A percentile compares a stretch with the other conserved stretches of the same genome.
Evolutionary conservation across 176 grass and related monocot genomes (phyloP).

Genomic region (Juncus effusus): DNA sequence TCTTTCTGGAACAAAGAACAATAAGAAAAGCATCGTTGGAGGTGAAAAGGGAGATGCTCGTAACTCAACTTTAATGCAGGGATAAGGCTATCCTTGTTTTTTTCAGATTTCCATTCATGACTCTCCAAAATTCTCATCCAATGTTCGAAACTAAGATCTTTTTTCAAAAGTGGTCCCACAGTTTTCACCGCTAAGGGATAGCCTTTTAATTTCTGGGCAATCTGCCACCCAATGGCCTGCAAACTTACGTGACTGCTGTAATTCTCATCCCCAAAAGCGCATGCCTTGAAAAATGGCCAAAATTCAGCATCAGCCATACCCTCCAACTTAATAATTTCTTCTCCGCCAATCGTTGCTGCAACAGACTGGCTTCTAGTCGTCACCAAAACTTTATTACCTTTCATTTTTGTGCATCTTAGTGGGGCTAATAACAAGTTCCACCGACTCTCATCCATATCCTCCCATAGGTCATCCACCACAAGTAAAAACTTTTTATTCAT

Average conservation of each 20-base stretch:
- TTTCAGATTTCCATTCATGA: slow-evolving; percentile 20
- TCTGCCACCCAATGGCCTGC: slow-evolving; percentile 16
- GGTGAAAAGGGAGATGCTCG: too few relatives aligned
- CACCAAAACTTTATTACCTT: slow-evolving; percentile 24
- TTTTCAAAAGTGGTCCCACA: slow-evolving; percentile 25
- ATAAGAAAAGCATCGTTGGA: too few relatives aligned
- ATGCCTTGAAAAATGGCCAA: slow-evolving; percentile 29
- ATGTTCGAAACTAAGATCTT: slow-evolving; percentile 10
- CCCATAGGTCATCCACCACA: slow-evolving; percentile 43
- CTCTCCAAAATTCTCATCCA: slow-evolving; percentile 31
- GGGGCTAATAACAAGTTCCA: slow-evolving; percentile 24
- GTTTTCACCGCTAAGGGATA: slow-evolving; percentile 36
- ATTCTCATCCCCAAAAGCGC: slow-evolving; percentile 29
- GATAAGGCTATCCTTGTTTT: slow-evolving; percentile 19
- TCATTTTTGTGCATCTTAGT: background rate
- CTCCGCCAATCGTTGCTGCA: slow-evolving; percentile 8
- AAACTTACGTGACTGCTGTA: slow-evolving; percentile 4
- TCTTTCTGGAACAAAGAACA: too few relatives aligned
- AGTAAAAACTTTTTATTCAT: slow-evolving; percentile 29
- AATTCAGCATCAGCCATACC: slow-evolving; percentile 21
- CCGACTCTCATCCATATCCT: background rate
- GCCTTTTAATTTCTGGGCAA: slow-evolving; percentile 29
- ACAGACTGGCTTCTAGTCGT: slow-evolving; percentile 29
- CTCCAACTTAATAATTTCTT: slow-evolving; percentile 6
- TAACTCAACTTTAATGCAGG: too few relatives aligned